Conservation (phyloP, 768 basidiomycete species). For the Leccinum barrowsii region DNA sequence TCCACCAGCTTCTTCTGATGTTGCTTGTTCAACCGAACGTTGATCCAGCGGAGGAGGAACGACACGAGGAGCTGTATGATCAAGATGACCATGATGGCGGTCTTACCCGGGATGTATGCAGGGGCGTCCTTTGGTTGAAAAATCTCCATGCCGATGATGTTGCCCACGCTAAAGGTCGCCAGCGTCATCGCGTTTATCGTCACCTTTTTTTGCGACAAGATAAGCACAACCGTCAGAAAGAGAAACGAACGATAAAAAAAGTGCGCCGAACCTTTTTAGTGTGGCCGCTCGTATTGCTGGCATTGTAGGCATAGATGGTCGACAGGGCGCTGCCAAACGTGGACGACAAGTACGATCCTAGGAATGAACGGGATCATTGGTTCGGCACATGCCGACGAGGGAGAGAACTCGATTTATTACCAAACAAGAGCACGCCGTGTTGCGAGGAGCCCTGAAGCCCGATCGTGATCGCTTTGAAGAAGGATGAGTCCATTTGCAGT, state of each 20-base stretch:
- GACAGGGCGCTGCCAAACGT: slow-evolving; percentile 60
- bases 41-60: slow-evolving; percentile 50
- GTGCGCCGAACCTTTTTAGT: slow-evolving; percentile 51
- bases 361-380: not conserved
- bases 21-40: slow-evolving; percentile 49
- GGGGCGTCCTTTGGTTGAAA: slow-evolving; percentile 62
- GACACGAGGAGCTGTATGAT: slow-evolving; percentile 48
- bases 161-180: slow-evolving; percentile 51
- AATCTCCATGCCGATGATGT: slow-evolving; percentile 61
- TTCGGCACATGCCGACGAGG: not conserved
- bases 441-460: slow-evolving; percentile 46
- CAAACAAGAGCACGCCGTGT: slow-evolving; percentile 55
- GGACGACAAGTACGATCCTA: slow-evolving; percentile 48
- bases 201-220: slow-evolving; percentile 29
- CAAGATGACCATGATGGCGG: slow-evolving; percentile 59
- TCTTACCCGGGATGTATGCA: slow-evolving; percentile 63
- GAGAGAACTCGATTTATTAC: slow-evolving; percentile 26
- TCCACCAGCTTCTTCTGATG: slow-evolving; percentile 41
- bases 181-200: slow-evolving; percentile 62
- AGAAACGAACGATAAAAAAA: not conserved
- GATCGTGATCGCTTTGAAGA: slow-evolving; percentile 43
- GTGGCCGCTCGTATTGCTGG: slow-evolving; percentile 59
- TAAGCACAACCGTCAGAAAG: not conserved
- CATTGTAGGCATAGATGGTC: slow-evolving; percentile 60
- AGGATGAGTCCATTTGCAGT: not conserved